Evolutionary conservation across 495 filamentous ascomycete genomes (phyloP), one percentile per base, ranked within the genome.

Genomic region (Podospora pseudoanserina): DNA sequence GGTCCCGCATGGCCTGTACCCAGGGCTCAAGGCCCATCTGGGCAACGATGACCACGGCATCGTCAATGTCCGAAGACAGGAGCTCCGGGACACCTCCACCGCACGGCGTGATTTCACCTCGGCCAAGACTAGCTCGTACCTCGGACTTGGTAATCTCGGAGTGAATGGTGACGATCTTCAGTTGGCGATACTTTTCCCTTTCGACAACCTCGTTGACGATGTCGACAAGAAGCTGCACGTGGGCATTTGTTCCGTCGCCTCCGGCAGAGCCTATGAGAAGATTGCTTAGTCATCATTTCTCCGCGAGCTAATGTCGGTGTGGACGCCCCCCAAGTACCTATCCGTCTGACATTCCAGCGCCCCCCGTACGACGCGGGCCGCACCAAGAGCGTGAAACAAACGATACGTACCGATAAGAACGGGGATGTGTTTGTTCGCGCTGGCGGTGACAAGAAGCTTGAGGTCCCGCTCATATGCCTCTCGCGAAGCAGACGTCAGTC

Each of bases 201-300:
- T 67, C 65, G 19, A 68, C 34, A 59, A 78, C 73, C n/a, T 75
- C 70, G 27, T 70, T 65, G 16, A 75, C 65, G 26, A 86, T 78
- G 1, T 77, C 71, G 7, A 82, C 30, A 9, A 85, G 75, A 65
- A 81, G 77, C 18, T 76, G 56, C 7, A 85, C 82, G 71, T 84
- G 82, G 0, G 72, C 71, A 65, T 82, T 76, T 26, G 69, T 80
- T 2, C 84, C 84, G 72, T 83, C 82, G 13, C 83, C 83, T 7
- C 81, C 83, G 13, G 78, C 83, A 4, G 82, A 84, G 58, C 80
- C 68, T 69, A 49, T 53, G 19, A 39, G 39, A 49, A 19, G 58
- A 27, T 6, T 49, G 18, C 13, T 49, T 49, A 49, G 39, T 49
- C 39, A 49, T 49, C 39, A 49, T 49, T 49, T 49, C 15, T 16